These are phyloP conservation scores for Scutellaria barbata DNA, from an alignment of 257 asterid genomes.

Conservation along the genomic window DNA sequence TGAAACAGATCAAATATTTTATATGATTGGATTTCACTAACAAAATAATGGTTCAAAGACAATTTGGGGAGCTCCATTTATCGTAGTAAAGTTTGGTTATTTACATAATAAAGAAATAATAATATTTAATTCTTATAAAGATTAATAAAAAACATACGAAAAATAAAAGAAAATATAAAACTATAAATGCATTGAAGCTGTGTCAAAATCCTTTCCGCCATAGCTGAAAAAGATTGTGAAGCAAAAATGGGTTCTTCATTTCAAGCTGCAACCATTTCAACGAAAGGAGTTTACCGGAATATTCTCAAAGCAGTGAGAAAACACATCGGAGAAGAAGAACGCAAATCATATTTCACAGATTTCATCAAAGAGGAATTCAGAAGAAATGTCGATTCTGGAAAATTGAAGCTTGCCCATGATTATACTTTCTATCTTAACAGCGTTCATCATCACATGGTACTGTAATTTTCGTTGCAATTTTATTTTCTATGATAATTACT, in stretches of 20 bases:
- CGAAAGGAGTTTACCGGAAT: constrained; percentile 60
- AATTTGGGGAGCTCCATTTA: no score
- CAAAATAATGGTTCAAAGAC: no score
- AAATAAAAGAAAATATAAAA: no score
- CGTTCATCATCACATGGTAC: constrained; percentile 90
- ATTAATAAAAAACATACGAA: no score
- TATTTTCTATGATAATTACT: not conserved
- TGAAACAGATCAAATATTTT: no score
- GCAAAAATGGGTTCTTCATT: constrained; percentile 50
- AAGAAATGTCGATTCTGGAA: constrained; percentile 28
- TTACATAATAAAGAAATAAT: no score
- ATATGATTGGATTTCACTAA: no score
- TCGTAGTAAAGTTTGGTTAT: no score
- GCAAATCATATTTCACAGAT: constrained; percentile 64
- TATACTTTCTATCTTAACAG: constrained; percentile 73
- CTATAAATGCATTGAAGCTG: not conserved
- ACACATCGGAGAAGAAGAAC: constrained; percentile 68
- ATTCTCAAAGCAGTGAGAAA: constrained; percentile 73
- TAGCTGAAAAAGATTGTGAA: not conserved
- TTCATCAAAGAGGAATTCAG: constrained; percentile 74
- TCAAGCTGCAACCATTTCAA: constrained; percentile 38
- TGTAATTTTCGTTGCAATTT: not conserved
- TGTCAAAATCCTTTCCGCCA: not conserved
- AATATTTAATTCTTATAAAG: no score
- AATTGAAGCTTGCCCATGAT: constrained; percentile 71